Evolutionary conservation across 257 asterid genomes (phyloP).

Genomic region (Nicotiana otophora): DNA sequence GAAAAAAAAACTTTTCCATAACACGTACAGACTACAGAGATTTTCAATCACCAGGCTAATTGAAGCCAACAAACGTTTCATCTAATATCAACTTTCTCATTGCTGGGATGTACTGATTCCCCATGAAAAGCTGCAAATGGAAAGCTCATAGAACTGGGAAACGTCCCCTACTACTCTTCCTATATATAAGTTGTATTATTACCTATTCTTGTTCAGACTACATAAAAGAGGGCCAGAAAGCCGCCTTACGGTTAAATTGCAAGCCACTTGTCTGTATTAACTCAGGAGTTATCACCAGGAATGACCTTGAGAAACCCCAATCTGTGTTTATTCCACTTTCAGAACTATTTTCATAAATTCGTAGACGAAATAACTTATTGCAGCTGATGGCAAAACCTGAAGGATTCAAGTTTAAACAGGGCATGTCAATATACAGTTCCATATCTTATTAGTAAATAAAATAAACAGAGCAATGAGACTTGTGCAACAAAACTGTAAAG

Average conservation of each 20-base stretch:
- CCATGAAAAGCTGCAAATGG: neutral
- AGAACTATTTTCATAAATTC: slow-evolving; percentile 95
- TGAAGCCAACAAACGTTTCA: neutral
- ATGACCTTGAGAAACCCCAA: neutral
- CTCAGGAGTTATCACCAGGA: slow-evolving; percentile 11
- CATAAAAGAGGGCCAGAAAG: neutral
- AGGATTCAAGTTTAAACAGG: neutral
- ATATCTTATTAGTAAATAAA: neutral
- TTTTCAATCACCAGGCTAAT: neutral
- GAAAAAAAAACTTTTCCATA: neutral
- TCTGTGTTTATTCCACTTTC: slow-evolving; percentile 56
- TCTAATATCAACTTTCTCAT: neutral
- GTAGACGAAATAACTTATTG: slow-evolving; percentile 85
- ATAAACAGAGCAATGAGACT: neutral
- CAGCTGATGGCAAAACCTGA: slow-evolving; percentile 97
- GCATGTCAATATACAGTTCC: neutral
- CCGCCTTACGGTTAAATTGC: slow-evolving; percentile 1
- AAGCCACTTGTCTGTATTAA: slow-evolving; percentile 10
- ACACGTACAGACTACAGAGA: neutral
- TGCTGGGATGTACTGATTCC: neutral
- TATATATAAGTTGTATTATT: neutral
- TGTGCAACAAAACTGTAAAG: neutral
- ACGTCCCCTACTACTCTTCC: neutral
- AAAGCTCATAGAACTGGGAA: neutral
- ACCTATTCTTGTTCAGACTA: slow-evolving; percentile 4